Evolutionary conservation across 2,329 filamentous ascomycete genomes (phyloP).

Genomic region (Colletotrichum acutatum): DNA sequence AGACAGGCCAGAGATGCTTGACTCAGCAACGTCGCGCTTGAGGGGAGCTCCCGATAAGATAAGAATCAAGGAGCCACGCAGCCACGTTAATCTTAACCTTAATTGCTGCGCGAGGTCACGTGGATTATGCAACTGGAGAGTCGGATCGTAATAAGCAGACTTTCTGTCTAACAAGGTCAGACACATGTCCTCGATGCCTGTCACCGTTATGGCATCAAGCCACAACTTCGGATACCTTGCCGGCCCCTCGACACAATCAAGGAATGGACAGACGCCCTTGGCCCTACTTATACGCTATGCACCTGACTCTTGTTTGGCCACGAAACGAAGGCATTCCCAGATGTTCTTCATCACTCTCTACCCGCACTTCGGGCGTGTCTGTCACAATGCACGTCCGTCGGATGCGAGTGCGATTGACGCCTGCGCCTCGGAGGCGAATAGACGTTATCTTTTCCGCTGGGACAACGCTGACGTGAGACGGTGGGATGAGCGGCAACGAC

Average conservation of each 20-base stretch:
- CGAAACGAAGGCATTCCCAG: not conserved
- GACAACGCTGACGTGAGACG: not conserved
- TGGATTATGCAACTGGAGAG: not conserved
- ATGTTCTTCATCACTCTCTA: not conserved
- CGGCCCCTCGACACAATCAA: not conserved
- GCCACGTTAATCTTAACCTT: not conserved
- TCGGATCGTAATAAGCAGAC: not conserved
- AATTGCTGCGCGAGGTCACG: not conserved
- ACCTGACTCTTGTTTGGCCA: not conserved
- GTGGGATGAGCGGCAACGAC: not conserved
- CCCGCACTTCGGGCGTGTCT: not conserved
- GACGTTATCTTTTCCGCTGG: not conserved
- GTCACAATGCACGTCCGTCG: not conserved
- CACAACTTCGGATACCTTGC: not conserved
- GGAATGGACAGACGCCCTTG: not conserved
- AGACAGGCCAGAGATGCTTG: not conserved
- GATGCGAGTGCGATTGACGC: conserved; percentile 5
- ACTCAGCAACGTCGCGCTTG: not conserved
- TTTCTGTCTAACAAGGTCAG: not conserved
- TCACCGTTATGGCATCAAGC: too few species aligned
- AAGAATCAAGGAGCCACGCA: not conserved
- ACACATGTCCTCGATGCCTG: too few species aligned
- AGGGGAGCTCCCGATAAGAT: conserved; percentile 4
- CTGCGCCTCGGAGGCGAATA: not conserved
- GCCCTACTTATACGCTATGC: not conserved